These are phyloP conservation scores for Tolypocladium ophioglossoides DNA, from an alignment of 2,329 filamentous ascomycete species.

Conservation along the genomic window DNA sequence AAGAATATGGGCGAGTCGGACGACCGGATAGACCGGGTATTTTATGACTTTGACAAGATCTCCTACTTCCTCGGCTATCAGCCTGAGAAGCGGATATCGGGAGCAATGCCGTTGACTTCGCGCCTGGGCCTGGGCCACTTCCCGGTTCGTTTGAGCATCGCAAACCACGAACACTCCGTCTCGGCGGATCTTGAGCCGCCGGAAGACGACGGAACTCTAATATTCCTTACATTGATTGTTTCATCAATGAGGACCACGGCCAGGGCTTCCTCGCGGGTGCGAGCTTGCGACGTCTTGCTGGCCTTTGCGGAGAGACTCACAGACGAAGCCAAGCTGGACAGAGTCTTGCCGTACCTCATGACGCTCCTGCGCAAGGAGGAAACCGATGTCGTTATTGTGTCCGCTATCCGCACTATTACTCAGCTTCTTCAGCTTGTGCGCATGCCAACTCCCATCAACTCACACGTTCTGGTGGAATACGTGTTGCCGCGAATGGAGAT, in stretches of 20 bases:
- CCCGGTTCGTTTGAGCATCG: conserved; percentile 76
- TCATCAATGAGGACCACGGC: conserved; percentile 85
- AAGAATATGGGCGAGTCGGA: conserved; percentile 79
- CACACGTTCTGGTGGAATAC: conserved; percentile 59
- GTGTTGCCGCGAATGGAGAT: conserved; percentile 53
- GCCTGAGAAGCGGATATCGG: conserved; percentile 30
- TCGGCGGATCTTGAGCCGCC: conserved; percentile 49
- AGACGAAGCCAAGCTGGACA: conserved; percentile 91
- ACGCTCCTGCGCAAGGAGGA: conserved; percentile 65
- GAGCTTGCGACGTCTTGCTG: conserved; percentile 82
- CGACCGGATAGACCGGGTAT: conserved; percentile 87
- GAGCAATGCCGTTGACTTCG: conserved; percentile 14
- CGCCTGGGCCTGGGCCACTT: conserved; percentile 54
- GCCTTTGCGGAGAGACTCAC: conserved; percentile 86
- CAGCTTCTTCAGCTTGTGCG: conserved; percentile 80
- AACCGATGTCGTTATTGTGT: conserved; percentile 73
- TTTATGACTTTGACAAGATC: conserved; percentile 94
- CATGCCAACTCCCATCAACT: conserved; percentile 72
- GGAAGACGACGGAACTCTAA: conserved; percentile 79
- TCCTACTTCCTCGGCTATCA: conserved; percentile 82
- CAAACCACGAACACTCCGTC: conserved; percentile 67
- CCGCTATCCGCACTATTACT: conserved; percentile 76
- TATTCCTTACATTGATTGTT: conserved; percentile 82
- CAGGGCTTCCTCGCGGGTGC: conserved; percentile 73
- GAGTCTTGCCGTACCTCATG: conserved; percentile 84